Evolutionary conservation across 768 basidiomycete species (phyloP).

Genomic region (Ephemerocybe angulata): DNA sequence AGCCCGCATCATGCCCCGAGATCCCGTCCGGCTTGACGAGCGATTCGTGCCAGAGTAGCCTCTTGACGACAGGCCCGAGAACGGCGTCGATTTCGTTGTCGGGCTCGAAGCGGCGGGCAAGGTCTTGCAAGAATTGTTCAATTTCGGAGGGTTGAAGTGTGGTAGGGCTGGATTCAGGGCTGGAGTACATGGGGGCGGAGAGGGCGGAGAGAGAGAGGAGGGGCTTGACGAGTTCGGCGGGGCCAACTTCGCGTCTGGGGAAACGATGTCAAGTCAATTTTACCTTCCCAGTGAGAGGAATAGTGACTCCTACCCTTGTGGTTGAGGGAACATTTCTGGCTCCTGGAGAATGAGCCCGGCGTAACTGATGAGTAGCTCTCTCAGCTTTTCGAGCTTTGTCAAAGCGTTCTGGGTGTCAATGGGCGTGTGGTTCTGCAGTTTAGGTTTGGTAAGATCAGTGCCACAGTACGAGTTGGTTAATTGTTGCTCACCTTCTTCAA

Average conservation of each 20-base stretch:
- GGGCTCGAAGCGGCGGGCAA: constrained; percentile 75
- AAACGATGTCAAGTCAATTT: background rate
- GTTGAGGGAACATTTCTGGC: constrained; percentile 93
- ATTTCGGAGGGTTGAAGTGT: constrained; percentile 66
- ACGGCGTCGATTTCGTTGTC: constrained; percentile 75
- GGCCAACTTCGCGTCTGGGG: constrained; percentile 64
- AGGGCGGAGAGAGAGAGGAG: constrained; percentile 72
- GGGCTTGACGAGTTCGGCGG: constrained; percentile 77
- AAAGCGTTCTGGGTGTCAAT: constrained; percentile 61
- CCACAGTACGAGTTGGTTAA: background rate
- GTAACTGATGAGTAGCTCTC: constrained; percentile 84
- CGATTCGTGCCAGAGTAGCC: constrained; percentile 60
- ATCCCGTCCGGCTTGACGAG: constrained; percentile 66
- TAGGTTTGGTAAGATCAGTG: background rate
- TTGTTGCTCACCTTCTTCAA: constrained; percentile 55
- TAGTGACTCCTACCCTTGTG: constrained; percentile 51
- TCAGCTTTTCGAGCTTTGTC: constrained; percentile 65
- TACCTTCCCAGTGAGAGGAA: background rate
- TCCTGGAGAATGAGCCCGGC: constrained; percentile 87
- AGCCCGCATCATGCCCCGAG: constrained; percentile 68
- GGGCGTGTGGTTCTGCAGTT: constrained; percentile 55
- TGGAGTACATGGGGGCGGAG: constrained; percentile 58
- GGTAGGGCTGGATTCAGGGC: constrained; percentile 41
- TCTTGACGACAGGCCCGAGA: constrained; percentile 68
- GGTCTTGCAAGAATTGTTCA: constrained; percentile 77